Base-by-base conservation (phyloP, 345 rosid genomes). In the Brassica rapa region DNA sequence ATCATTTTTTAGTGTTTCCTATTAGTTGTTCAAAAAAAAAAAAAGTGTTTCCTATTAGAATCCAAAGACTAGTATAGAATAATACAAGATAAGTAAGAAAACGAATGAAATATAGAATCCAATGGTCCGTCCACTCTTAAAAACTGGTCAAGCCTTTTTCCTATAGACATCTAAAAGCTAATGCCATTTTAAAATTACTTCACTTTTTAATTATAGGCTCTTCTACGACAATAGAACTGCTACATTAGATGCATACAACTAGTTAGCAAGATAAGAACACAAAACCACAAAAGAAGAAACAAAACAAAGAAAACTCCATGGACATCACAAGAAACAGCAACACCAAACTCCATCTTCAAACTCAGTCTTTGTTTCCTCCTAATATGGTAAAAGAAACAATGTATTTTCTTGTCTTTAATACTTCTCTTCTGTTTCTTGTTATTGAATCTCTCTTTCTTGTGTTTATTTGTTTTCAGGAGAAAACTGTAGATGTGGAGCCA, bases 291-390 rank as follows among this genome's bases (percentile, higher is more conserved):
- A 12, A 46, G 33, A 67, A 66, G 23, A 72, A 43, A 64, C 66
- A 71, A 27, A 11, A 71, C 16, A 46, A 49, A 63, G 3, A 73
- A 33, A 49, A 19, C 78, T 68, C 78, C 66, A 79, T 73, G 82
- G 67, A 80, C 41, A 21, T 14, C 68, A 74, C 75, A 63, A 63
- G 83, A 72, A 73, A 35, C 82, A 67, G n/a, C 64, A 73, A 2
- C 75, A 55, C 75, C 10, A 74, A 63, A 11, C 78, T 79, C n/a
- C 65, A 61, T 55, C 70, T 69, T 65, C 79, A 69, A 30, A 14
- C 75, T 21, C 82, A 62, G 46, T 39, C 43, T 67, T 29, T 79
- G 60, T 68, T 62, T 80, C 66, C 75, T 68, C 66, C 61, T 27
- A 69, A 74, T 68, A 80, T 70, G 83, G 83, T 80, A 69, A 49